Evolutionary conservation across 1,284 basidiomycete species (phyloP).

Genomic region (Apiotrichum gracile): DNA sequence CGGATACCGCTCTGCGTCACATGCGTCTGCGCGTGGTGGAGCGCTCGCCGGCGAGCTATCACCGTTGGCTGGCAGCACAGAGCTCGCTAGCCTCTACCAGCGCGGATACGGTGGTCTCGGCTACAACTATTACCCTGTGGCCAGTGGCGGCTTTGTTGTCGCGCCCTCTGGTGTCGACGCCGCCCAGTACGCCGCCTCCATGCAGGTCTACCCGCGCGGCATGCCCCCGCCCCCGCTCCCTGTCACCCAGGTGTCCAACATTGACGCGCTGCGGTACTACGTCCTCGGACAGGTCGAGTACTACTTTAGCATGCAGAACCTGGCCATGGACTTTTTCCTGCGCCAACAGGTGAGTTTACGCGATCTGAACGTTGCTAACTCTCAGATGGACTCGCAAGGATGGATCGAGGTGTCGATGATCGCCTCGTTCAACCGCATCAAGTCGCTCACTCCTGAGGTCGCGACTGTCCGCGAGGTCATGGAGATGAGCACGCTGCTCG

Average conservation of each 20-base stretch:
- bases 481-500: conserved; percentile 60
- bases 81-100: conserved; percentile 17
- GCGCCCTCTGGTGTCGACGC: conserved; percentile 12
- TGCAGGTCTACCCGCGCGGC: conserved; percentile 6
- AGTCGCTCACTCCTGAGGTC: conserved; percentile 60
- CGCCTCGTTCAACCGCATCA: conserved; percentile 80
- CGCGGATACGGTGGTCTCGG: conserved; percentile 27
- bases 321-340: conserved; percentile 75
- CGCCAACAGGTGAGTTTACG: conserved; percentile 57
- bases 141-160: conserved; percentile 10
- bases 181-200: neutral
- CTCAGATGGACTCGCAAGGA: conserved; percentile 79
- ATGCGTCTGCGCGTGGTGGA: conserved; percentile 19
- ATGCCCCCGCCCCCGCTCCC: conserved; percentile 55
- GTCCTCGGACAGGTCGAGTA: conserved; percentile 76
- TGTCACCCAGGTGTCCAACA: conserved; percentile 51
- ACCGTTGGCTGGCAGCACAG: conserved; percentile 7
- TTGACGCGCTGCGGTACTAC: conserved; percentile 61
- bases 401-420: conserved; percentile 78
- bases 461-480: conserved; percentile 68
- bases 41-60: conserved; percentile 11
- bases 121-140: conserved; percentile 26
- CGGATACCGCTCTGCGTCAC: neutral
- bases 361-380: neutral
- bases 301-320: conserved; percentile 78